Base-by-base conservation (phyloP, 257 asterid species). In the Catharanthus roseus region DNA sequence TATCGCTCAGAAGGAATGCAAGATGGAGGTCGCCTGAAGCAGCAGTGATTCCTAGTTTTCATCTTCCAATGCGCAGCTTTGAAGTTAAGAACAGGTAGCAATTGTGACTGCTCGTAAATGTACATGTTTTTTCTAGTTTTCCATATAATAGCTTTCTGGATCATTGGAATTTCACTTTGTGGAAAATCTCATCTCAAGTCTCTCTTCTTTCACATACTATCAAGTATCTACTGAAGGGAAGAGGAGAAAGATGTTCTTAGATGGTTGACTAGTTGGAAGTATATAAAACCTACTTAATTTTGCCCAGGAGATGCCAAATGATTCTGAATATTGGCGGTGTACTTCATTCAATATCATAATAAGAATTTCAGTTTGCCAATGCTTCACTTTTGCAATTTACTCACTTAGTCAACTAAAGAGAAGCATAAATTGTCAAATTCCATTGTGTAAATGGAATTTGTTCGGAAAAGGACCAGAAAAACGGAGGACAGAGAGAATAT, bases 41-140 rank as follows among this genome's bases (percentile, higher is more conserved):
- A 49, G 97, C 96, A 51, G 83, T 86, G 31, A 55, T 85, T 72
- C 90, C 91, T 71, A 78, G 82, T 79, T 45, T 85, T 70, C 97
- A 93, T 81, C 96, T 90, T 13, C 98, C 96, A 10, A 93, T 90
- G 98, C 88, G 89, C 60, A 90, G 98, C 78, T 69, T 77, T 85
- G 97, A 90, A 86, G 85, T 87, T 75, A 90, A 90, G 71, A 91
- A 87, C 79, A 87, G 96, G 97, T 88, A 72, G 53, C 18, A 28
- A 26, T 62, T 54, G 5, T 41, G 24, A 15, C 23, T 36, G 11
- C 67, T 70, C 44, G 49, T 42, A 18, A 10, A 39, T 64, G 68
- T 39, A 33, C n/a, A 1, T 9, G 1, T 10, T 74, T 34, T 42
- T 41, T 31, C 10, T n/a, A 57, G 16, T 24, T 39, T 15, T 49